Evolutionary conservation across 2,329 filamentous ascomycete species (phyloP).

Genomic region (Aureobasidium sp.): DNA sequence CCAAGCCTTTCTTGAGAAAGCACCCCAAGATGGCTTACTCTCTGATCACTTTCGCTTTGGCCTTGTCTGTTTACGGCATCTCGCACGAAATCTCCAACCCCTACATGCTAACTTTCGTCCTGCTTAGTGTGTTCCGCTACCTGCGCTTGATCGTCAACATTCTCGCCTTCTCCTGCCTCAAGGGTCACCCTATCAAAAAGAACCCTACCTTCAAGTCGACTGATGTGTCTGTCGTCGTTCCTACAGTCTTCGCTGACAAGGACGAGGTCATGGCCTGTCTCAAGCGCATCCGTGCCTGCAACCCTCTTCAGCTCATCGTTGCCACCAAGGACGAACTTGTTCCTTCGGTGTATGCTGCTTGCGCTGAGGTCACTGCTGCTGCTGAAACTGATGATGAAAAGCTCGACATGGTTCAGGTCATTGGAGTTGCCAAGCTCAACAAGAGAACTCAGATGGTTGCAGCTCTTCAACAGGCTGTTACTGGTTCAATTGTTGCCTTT

Average conservation of each 20-base stretch:
- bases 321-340: conserved; percentile 23
- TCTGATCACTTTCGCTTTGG: background rate
- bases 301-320: conserved; percentile 21
- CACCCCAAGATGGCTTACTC: conserved; percentile 1
- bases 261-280: conserved; percentile 24
- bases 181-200: conserved; percentile 19
- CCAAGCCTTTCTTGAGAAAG: background rate
- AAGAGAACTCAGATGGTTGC: conserved; percentile 28
- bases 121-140: conserved; percentile 21
- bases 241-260: conserved; percentile 26
- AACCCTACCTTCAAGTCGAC: conserved; percentile 20
- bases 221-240: conserved; percentile 26
- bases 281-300: conserved; percentile 18
- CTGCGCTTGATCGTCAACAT: conserved; percentile 24
- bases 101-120: conserved; percentile 13
- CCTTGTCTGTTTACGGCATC: background rate
- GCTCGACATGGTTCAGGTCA: conserved; percentile 18
- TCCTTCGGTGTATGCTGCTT: conserved; percentile 12
- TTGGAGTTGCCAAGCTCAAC: conserved; percentile 26
- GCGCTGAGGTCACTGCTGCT: background rate
- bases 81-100: background rate
- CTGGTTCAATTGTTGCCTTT: conserved; percentile 24
- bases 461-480: conserved; percentile 21
- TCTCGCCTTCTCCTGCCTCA: conserved; percentile 21
- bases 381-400: conserved; percentile 10